phyloP scores from a whole-genome alignment of 148 eudicot genomes.

The Rhododendron griersonianum region DNA sequence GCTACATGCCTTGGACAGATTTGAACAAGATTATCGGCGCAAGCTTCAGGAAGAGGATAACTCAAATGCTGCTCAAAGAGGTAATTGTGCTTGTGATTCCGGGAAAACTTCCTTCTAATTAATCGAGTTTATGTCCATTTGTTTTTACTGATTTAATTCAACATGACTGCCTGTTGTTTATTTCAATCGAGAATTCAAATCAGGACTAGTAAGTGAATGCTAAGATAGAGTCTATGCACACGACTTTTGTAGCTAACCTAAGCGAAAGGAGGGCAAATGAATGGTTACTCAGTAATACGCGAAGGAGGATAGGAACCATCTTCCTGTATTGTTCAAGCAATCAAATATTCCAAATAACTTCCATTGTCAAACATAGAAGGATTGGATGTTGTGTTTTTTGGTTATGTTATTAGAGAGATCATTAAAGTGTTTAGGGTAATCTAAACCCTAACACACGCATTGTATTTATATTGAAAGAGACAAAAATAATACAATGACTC shows the following conservation, averaged over 20 bases:
- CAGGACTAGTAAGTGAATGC: not conserved
- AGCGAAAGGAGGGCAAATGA: not conserved
- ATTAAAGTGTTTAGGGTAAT: not conserved
- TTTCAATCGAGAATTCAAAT: slow-evolving; percentile 1
- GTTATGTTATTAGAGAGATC: not conserved
- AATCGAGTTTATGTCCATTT: not conserved
- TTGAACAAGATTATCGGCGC: slow-evolving; percentile 89
- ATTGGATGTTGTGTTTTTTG: not conserved
- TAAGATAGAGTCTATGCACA: not conserved
- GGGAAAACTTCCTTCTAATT: not conserved
- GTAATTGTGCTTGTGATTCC: slow-evolving; percentile 24
- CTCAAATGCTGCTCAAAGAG: slow-evolving; percentile 69
- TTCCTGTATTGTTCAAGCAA: not conserved
- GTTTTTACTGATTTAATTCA: not conserved
- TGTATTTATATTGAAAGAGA: not conserved
- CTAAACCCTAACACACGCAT: not conserved
- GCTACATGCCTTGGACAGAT: slow-evolving; percentile 92
- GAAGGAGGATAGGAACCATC: not conserved
- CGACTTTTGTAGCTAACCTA: not conserved
- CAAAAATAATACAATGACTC: not conserved
- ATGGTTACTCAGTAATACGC: not conserved
- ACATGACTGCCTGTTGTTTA: not conserved
- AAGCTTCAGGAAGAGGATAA: slow-evolving; percentile 90
- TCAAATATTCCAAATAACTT: not conserved
- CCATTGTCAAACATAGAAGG: not conserved